phyloP scores from a whole-genome alignment of 139 green algal species.

The Chlorella sp. region DNA sequence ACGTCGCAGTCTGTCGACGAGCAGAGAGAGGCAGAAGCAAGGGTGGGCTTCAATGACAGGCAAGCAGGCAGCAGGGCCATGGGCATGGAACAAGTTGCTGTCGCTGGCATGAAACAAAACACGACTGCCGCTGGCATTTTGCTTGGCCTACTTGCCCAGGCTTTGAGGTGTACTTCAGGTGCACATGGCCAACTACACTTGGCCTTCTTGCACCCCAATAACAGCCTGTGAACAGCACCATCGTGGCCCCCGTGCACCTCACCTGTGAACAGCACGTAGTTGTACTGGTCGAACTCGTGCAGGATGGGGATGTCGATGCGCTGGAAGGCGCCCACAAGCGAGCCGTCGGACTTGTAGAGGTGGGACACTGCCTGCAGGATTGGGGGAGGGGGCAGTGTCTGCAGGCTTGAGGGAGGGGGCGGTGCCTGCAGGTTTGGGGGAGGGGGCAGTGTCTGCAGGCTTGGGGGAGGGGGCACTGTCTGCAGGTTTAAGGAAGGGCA shows the following conservation, averaged over 20 bases:
- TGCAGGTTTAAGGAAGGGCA: background rate
- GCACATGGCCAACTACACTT: background rate
- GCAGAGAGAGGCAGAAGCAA: too few relatives aligned
- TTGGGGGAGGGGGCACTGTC: too few relatives aligned
- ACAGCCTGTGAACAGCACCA: background rate
- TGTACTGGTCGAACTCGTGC: slow-evolving; percentile 30
- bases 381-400: background rate
- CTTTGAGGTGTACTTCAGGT: background rate
- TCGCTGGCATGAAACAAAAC: too few relatives aligned
- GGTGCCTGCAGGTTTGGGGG: too few relatives aligned
- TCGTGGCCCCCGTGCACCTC: background rate
- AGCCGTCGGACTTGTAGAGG: slow-evolving; percentile 11
- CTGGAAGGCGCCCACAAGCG: slow-evolving; percentile 24
- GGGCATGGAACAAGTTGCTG: background rate
- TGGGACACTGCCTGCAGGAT: background rate
- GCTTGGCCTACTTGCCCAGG: too few relatives aligned
- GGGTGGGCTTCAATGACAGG: background rate
- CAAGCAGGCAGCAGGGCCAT: background rate
- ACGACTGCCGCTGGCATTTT: background rate
- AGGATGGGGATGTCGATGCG: slow-evolving; percentile 35
- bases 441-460: too few relatives aligned
- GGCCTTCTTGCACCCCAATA: too few relatives aligned
- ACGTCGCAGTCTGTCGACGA: slow-evolving; percentile 24
- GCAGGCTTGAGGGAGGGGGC: too few relatives aligned
- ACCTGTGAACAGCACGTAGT: slow-evolving; percentile 32